phyloP scores from a whole-genome alignment of 805 yeast genomes.

The Wickerhamomyces sydowiorum region DNA sequence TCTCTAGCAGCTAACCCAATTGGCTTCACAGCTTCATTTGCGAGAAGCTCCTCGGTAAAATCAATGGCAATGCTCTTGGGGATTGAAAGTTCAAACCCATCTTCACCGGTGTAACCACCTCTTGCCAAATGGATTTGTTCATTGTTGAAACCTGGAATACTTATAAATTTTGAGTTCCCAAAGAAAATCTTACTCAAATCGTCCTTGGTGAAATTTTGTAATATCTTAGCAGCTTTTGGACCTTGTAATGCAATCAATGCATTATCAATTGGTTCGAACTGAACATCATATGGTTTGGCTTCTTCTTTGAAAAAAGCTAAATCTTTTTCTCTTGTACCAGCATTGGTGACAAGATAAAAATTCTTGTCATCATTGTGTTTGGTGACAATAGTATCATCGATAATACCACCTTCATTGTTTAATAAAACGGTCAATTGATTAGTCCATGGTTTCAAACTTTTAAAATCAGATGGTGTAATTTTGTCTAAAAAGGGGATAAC shows the following conservation, averaged over 20 bases:
- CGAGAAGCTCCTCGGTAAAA: constrained; percentile 56
- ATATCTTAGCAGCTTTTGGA: constrained; percentile 66
- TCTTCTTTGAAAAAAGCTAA: constrained; percentile 54
- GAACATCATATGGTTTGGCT: constrained; percentile 28
- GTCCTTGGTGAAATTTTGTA: constrained; percentile 57
- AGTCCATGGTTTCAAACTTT: constrained; percentile 45
- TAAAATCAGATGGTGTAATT: constrained; percentile 84
- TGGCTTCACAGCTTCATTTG: constrained; percentile 58
- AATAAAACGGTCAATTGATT: constrained; percentile 76
- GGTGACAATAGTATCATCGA: constrained; percentile 89
- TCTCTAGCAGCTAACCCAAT: constrained; percentile 98
- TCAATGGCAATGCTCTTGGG: constrained; percentile 52
- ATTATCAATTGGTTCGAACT: constrained; percentile 51
- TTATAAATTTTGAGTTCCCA: constrained; percentile 47
- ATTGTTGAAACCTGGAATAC: constrained; percentile 27
- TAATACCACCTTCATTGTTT: constrained; percentile 74
- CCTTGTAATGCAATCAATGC: constrained; percentile 91
- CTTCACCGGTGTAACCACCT: constrained; percentile 98
- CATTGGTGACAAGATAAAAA: constrained; percentile 90
- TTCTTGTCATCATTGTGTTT: constrained; percentile 59
- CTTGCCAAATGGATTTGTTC: constrained; percentile 72
- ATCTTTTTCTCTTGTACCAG: constrained; percentile 88
- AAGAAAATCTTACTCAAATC: constrained; percentile 62
- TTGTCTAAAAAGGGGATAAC: constrained; percentile 65
- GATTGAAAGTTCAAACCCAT: constrained; percentile 90